Percentiles rank a stretch among this genome's conserved stretches.
phyloP scores from a whole-genome alignment of 306 rosid species.

The Carpinus fangiana region DNA sequence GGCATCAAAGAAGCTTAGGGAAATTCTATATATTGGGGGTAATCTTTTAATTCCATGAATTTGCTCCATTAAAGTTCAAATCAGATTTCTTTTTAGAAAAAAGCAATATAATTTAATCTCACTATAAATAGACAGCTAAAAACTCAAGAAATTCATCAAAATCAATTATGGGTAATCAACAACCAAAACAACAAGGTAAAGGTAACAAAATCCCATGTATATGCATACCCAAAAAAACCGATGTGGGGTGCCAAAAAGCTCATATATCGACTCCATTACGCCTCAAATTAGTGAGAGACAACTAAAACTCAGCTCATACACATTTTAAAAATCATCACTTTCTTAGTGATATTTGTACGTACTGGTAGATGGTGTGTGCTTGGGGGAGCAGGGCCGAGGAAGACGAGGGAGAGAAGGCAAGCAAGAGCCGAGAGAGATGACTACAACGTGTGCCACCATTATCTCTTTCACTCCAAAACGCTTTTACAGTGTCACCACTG shows the following conservation, averaged over 20 bases:
- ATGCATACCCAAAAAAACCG: neutral
- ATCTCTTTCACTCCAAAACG: slow-evolving; percentile 12
- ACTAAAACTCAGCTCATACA: slow-evolving; percentile 8
- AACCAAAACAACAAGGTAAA: neutral
- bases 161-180: neutral
- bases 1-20: neutral
- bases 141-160: neutral
- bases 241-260: neutral
- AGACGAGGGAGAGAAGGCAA: slow-evolving; percentile 45
- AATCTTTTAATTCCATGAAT: neutral
- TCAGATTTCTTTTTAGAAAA: neutral
- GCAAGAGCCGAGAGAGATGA: slow-evolving; percentile 44
- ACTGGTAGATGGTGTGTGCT: slow-evolving; percentile 52
- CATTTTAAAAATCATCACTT: neutral
- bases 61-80: neutral
- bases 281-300: slow-evolving; percentile 7
- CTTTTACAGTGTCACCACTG: neutral
- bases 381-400: slow-evolving; percentile 46
- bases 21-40: neutral
- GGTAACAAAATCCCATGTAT: neutral
- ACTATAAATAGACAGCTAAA: neutral
- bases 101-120: neutral
- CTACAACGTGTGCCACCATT: slow-evolving; percentile 54
- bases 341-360: slow-evolving; percentile 22
- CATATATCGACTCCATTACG: neutral